These are phyloP conservation scores for Isabelozyma pseudorhagii DNA, from an alignment of 805 yeast species.

Conservation along the genomic window DNA sequence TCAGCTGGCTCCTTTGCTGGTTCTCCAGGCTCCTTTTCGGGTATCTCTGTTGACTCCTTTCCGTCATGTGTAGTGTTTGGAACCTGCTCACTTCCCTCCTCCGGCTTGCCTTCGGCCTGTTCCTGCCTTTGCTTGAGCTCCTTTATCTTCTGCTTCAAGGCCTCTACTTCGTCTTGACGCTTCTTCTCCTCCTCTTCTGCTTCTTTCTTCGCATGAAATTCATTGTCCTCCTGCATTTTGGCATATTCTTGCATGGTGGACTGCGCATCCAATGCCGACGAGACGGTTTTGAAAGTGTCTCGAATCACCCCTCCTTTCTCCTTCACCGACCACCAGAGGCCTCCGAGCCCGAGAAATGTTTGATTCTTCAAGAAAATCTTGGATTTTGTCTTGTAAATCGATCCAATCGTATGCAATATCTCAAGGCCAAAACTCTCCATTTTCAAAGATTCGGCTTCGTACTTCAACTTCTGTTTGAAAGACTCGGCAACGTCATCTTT, in stretches of 20 bases:
- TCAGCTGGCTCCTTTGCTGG: constrained; percentile 4
- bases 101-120: constrained; percentile 3
- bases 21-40: constrained; percentile 20
- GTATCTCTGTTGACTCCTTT: constrained; percentile 14
- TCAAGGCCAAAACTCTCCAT: constrained; percentile 86
- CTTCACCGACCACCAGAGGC: constrained; percentile 64
- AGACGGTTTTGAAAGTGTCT: constrained; percentile 68
- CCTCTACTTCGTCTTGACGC: constrained; percentile 11
- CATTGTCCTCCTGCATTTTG: constrained; percentile 59
- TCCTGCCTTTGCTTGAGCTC: constrained; percentile 13
- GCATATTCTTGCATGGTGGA: constrained; percentile 70
- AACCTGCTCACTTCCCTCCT: too few species aligned
- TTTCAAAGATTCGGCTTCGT: constrained; percentile 80
- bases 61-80: not conserved
- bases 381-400: constrained; percentile 63
- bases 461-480: constrained; percentile 61
- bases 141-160: constrained; percentile 15
- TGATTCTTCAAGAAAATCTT: constrained; percentile 65
- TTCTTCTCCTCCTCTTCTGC: constrained; percentile 21
- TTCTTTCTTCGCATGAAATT: constrained; percentile 38
- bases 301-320: constrained; percentile 73
- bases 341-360: constrained; percentile 61
- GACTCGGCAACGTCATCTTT: constrained; percentile 40
- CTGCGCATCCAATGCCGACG: constrained; percentile 77
- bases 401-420: constrained; percentile 72